Percentiles rank a stretch among this genome's conserved stretches.
Evolutionary conservation across 768 basidiomycete genomes (phyloP).

Genomic region (Punctularia strigosozonata): DNA sequence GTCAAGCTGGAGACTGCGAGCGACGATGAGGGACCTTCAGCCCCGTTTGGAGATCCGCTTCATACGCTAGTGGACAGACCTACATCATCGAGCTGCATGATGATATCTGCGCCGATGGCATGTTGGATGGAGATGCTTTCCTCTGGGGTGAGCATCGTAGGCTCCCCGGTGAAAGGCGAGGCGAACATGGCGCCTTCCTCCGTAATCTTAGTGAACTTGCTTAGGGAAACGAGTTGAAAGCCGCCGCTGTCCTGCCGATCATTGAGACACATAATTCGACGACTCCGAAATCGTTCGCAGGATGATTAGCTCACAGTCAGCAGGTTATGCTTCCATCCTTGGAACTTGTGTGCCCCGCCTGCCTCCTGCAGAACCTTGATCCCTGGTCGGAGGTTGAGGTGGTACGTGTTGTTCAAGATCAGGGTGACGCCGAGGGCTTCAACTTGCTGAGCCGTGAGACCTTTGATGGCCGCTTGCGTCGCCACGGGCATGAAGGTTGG

Average conservation of each 20-base stretch:
- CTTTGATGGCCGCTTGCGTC: constrained; percentile 88
- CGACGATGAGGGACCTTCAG: constrained; percentile 3
- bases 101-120: constrained; percentile 84
- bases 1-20: constrained; percentile 66
- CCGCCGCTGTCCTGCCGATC: constrained; percentile 69
- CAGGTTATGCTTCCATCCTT: constrained; percentile 80
- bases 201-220: constrained; percentile 76
- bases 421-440: constrained; percentile 73
- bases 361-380: constrained; percentile 57
- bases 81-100: constrained; percentile 92
- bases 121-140: constrained; percentile 88
- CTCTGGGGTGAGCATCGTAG: constrained; percentile 86
- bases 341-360: constrained; percentile 84
- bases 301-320: constrained; percentile 44
- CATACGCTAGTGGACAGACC: constrained; percentile 26
- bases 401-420: constrained; percentile 86
- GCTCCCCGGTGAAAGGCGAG: constrained; percentile 78
- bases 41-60: constrained; percentile 1
- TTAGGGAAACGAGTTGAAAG: constrained; percentile 78
- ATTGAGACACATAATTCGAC: constrained; percentile 1
- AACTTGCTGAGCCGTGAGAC: constrained; percentile 76
- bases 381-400: constrained; percentile 79
- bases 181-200: constrained; percentile 83
- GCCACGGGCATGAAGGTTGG: constrained; percentile 94
- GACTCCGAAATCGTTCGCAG: not conserved